Evolutionary conservation across 306 rosid species (phyloP), one percentile per base, ranked within the genome.

Genomic region (Trichosanthes cucumerina): DNA sequence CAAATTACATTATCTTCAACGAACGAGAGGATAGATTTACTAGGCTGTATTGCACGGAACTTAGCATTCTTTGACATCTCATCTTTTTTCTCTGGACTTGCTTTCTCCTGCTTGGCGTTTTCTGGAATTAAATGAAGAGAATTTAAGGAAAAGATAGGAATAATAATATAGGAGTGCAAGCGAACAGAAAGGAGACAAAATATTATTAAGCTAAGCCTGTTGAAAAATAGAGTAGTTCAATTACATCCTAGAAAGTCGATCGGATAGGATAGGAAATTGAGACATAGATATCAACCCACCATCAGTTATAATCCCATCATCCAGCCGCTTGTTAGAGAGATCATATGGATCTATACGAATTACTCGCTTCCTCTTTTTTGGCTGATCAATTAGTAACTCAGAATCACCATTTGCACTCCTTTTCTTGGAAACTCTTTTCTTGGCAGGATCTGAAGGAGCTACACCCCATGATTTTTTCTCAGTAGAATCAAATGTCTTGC

Each of bases 1-100:
- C 82, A 91, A 84, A 85, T 89, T 95, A 95, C 98, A 88, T 95
- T 95, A 79, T 95, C 91, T 82, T 95, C 96, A 82, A 95, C 97
- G 68, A 84, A 92, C 50, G 97, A 85, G 49, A 92, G 91, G 87
- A 95, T 85, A 50, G 95, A 88, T 76, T 97, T 88, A 86, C 92
- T 89, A 28, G 98, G 98, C 78, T 88, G 90, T 81, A 95, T 95
- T 75, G 93, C 97, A 68, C 98, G 92, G 66, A 95, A 92, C 59
- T 89, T 89, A 9, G 98, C 96, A 83, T 88, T 95, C 87, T 76
- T 83, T 49, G 98, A 92, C 78, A 95, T 86, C 75, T 84, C 86
- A 58, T 69, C 84, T 49, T 88, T 89, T 86, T 88, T 69, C 83
- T 78, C 97, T 54, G 81, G 36, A 58, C 80, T 90, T 15, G 71